Percentiles rank a stretch among this genome's conserved stretches.
Conservation (phyloP, 345 rosid genomes). For the Camelina neglecta region DNA sequence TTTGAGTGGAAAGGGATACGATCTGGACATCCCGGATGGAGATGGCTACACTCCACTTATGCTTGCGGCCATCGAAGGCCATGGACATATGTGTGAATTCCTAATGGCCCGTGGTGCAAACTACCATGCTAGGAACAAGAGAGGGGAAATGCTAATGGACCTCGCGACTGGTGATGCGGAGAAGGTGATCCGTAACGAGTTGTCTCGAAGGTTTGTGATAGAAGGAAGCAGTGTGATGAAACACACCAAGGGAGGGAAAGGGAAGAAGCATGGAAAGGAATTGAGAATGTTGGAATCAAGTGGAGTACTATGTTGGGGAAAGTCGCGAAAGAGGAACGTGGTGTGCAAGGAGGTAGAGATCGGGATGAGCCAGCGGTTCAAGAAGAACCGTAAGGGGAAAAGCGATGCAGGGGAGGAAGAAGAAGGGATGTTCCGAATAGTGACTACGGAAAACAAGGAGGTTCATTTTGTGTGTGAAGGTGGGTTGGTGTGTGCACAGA, state of each 20-base stretch:
- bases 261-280: constrained; percentile 65
- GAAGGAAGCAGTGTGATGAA: constrained; percentile 65
- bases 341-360: constrained; percentile 65
- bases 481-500: constrained; percentile 77
- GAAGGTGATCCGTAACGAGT: constrained; percentile 65
- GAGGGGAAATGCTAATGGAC: constrained; percentile 74
- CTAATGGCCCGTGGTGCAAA: constrained; percentile 68
- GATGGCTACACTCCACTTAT: constrained; percentile 94
- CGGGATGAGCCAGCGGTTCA: constrained; percentile 63
- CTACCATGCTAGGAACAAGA: constrained; percentile 58
- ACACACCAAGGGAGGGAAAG: constrained; percentile 86
- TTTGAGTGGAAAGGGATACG: constrained; percentile 67
- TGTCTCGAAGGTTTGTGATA: constrained; percentile 64
- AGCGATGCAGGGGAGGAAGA: constrained; percentile 48
- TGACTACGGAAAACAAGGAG: constrained; percentile 75
- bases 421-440: constrained; percentile 71
- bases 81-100: constrained; percentile 62
- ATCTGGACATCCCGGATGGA: constrained; percentile 71
- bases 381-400: constrained; percentile 54
- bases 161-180: constrained; percentile 63
- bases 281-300: constrained; percentile 58
- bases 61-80: constrained; percentile 91
- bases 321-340: constrained; percentile 66
- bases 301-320: constrained; percentile 85
- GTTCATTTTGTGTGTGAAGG: constrained; percentile 81